Evolutionary conservation across 2,329 filamentous ascomycete genomes (phyloP).

Genomic region (Fusarium palustre): DNA sequence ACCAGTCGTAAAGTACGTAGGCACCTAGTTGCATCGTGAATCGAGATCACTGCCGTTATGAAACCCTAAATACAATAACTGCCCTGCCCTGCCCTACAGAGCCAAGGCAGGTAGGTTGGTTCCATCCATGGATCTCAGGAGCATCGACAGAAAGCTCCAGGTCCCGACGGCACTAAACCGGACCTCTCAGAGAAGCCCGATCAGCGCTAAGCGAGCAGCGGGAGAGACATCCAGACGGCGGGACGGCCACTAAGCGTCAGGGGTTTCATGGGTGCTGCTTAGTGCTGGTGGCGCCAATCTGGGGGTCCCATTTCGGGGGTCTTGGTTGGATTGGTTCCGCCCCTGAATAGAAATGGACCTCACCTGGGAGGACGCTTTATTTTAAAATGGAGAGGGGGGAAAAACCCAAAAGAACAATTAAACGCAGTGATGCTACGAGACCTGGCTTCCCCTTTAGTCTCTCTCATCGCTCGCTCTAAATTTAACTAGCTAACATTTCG

Average conservation of each 20-base stretch:
- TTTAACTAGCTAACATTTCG: slow-evolving; percentile 24
- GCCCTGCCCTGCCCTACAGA: slow-evolving; percentile 15
- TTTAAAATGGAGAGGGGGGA: slow-evolving; percentile 42
- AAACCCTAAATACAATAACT: neutral
- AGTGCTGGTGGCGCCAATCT: slow-evolving; percentile 49
- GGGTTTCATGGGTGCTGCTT: slow-evolving; percentile 43
- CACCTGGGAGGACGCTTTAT: slow-evolving; percentile 41
- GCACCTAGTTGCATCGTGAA: neutral
- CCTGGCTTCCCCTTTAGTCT: slow-evolving; percentile 42
- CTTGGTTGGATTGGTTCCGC: slow-evolving; percentile 48
- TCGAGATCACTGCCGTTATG: slow-evolving; percentile 17
- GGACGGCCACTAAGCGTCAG: slow-evolving; percentile 46
- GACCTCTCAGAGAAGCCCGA: slow-evolving; percentile 44
- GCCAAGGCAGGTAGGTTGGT: neutral
- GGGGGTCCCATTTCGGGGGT: slow-evolving; percentile 44
- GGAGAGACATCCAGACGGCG: slow-evolving; percentile 41
- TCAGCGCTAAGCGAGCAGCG: slow-evolving; percentile 47
- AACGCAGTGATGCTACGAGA: slow-evolving; percentile 42
- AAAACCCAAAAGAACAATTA: slow-evolving; percentile 47
- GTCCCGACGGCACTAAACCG: slow-evolving; percentile 40
- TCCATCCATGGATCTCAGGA: slow-evolving; percentile 9
- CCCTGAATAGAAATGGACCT: slow-evolving; percentile 42
- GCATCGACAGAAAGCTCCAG: slow-evolving; percentile 31
- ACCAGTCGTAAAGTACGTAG: neutral
- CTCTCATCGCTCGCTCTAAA: slow-evolving; percentile 25